phyloP scores from a whole-genome alignment of 2,329 filamentous ascomycete species.

The Capronia americana region DNA sequence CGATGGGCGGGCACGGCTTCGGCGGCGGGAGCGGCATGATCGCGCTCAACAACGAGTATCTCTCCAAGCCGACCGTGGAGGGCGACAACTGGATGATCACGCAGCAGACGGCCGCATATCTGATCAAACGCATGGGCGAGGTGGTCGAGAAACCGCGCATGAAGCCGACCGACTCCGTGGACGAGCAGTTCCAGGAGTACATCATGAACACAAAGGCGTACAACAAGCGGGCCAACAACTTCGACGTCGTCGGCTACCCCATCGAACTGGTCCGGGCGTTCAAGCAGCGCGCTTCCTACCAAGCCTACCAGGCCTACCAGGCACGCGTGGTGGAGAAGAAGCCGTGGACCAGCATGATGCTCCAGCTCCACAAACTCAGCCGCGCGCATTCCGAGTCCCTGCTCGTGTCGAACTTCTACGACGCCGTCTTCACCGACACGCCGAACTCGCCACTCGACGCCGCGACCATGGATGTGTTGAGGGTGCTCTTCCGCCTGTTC shows the following conservation, averaged over 20 bases:
- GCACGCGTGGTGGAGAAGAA: conserved; percentile 54
- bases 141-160: conserved; percentile 46
- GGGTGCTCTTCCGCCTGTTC: conserved; percentile 56
- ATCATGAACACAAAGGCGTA: conserved; percentile 36
- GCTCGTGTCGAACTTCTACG: conserved; percentile 55
- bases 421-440: conserved; percentile 43
- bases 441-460: conserved; percentile 40
- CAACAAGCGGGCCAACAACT: conserved; percentile 34
- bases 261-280: conserved; percentile 53
- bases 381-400: conserved; percentile 58
- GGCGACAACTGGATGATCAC: conserved; percentile 66
- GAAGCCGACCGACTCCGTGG: conserved; percentile 48
- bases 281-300: conserved; percentile 52
- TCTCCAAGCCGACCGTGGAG: conserved; percentile 61
- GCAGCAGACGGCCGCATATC: conserved; percentile 57
- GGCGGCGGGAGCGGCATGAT: conserved; percentile 60
- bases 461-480: conserved; percentile 45
- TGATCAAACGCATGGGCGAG: conserved; percentile 60
- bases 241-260: conserved; percentile 46
- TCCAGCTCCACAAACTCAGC: conserved; percentile 44
- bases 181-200: conserved; percentile 51
- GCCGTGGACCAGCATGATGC: conserved; percentile 55
- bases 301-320: conserved; percentile 50
- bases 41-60: conserved; percentile 58
- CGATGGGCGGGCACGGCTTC: conserved; percentile 62